Evolutionary conservation across 1,284 basidiomycete species (phyloP).

Genomic region (Xerocomus amazonicus): DNA sequence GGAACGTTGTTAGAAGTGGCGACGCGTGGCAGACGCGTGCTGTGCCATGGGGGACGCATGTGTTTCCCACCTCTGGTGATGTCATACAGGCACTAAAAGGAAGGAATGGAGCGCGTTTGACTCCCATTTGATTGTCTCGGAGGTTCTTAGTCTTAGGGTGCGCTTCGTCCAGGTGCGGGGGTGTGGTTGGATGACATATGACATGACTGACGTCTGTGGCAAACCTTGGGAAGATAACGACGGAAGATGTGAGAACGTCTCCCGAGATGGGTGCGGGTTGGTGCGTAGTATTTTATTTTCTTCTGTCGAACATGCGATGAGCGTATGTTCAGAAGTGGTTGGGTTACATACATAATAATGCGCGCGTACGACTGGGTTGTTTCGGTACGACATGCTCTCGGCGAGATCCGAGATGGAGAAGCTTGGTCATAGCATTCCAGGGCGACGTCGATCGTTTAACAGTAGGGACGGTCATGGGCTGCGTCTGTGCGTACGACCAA

Average conservation of each 20-base stretch:
- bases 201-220: conserved; percentile 23
- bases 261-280: not conserved
- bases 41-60: conserved; percentile 28
- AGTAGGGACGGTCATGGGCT: not conserved
- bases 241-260: conserved; percentile 5
- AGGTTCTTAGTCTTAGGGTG: conserved; percentile 17
- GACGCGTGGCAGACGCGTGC: conserved; percentile 27
- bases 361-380: not conserved
- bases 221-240: not conserved
- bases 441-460: conserved; percentile 12
- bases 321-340: conserved; percentile 12
- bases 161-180: conserved; percentile 13
- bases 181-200: conserved; percentile 15
- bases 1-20: conserved; percentile 7
- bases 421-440: conserved; percentile 7
- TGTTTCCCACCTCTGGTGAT: conserved; percentile 14
- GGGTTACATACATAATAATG: not conserved
- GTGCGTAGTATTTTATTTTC: not conserved
- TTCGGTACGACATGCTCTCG: not conserved
- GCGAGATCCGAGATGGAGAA: conserved; percentile 11
- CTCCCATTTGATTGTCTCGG: conserved; percentile 16
- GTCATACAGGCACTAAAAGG: conserved; percentile 18
- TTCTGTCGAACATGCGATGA: conserved; percentile 17
- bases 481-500: not conserved
- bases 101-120: conserved; percentile 4